Evolutionary conservation across 108 stramenopile genomes (phyloP).

Genomic region (Nitzschia inconspicua): DNA sequence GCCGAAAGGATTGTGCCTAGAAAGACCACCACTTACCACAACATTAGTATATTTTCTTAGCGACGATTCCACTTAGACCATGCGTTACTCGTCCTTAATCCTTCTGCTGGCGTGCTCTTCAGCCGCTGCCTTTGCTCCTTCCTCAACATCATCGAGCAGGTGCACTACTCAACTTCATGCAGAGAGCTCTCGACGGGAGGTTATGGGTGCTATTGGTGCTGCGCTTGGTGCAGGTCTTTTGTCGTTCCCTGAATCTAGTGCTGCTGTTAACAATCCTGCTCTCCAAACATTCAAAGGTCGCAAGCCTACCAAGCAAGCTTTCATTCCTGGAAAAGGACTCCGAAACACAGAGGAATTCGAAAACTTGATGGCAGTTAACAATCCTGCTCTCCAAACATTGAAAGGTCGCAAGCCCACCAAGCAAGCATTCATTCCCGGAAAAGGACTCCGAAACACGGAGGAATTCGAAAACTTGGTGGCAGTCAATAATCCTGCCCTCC

Average conservation of each 20-base stretch:
- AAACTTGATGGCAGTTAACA: conserved; percentile 11
- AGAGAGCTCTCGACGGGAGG: conserved; percentile 24
- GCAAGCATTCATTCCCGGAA: conserved; percentile 33
- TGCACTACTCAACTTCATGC: conserved; percentile 20
- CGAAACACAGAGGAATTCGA: conserved; percentile 33
- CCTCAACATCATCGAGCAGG: background rate
- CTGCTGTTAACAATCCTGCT: conserved; percentile 40
- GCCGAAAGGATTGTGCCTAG: too few species aligned
- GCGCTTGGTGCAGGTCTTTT: conserved; percentile 13
- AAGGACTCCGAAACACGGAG: conserved; percentile 5
- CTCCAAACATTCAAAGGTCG: conserved; percentile 37
- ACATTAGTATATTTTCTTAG: too few species aligned
- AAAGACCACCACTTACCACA: too few species aligned
- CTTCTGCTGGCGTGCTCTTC: conserved; percentile 13
- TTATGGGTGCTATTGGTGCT: conserved; percentile 17
- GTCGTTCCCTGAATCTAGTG: conserved; percentile 5
- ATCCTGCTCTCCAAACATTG: conserved; percentile 45
- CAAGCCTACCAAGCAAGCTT: conserved; percentile 24
- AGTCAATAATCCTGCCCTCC: conserved; percentile 34
- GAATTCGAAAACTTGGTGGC: conserved; percentile 38
- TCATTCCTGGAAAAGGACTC: conserved; percentile 52
- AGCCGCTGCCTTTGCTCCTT: conserved; percentile 21
- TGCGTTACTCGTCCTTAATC: conserved; percentile 14
- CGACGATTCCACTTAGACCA: too few species aligned
- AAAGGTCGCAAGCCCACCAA: conserved; percentile 31